phyloP scores from a whole-genome alignment of 176 grass and related monocot genomes.

The Tillandsia leiboldiana region DNA sequence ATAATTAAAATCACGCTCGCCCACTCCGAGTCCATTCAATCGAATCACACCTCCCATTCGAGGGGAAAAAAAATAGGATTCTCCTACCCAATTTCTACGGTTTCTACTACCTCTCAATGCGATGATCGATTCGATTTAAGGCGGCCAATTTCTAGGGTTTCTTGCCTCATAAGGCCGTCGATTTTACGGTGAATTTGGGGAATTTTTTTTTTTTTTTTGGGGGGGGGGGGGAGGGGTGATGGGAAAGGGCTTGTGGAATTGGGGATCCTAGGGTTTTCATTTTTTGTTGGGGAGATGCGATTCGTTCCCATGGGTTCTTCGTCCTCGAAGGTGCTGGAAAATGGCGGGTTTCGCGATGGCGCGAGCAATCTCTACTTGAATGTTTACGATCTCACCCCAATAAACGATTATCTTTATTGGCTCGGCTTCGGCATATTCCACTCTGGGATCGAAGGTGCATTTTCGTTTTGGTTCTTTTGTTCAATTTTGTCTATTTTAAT shows the following conservation, averaged over 20 bases:
- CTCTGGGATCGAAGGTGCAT: conserved; percentile 66
- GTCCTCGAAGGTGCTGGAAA: not conserved
- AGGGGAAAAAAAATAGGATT: not conserved
- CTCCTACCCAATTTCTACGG: not conserved
- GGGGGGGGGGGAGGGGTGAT: not conserved
- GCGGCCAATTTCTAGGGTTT: not conserved
- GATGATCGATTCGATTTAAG: no score
- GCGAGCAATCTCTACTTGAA: conserved; percentile 29
- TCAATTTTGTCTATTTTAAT: not conserved
- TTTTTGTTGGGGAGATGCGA: not conserved
- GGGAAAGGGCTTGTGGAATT: not conserved
- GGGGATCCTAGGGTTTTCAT: not conserved
- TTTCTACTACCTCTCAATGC: not conserved
- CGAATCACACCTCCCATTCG: no score
- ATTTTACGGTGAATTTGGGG: not conserved
- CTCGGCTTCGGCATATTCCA: conserved; percentile 70
- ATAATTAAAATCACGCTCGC: no score
- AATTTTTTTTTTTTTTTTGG: not conserved
- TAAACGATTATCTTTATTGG: conserved; percentile 68
- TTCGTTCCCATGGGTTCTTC: not conserved
- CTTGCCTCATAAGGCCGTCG: not conserved
- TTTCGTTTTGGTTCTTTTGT: not conserved
- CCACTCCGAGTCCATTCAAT: no score
- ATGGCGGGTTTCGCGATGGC: not conserved
- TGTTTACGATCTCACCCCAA: conserved; percentile 62